Evolutionary conservation across 345 rosid species (phyloP).

Genomic region (Garcia nutans): DNA sequence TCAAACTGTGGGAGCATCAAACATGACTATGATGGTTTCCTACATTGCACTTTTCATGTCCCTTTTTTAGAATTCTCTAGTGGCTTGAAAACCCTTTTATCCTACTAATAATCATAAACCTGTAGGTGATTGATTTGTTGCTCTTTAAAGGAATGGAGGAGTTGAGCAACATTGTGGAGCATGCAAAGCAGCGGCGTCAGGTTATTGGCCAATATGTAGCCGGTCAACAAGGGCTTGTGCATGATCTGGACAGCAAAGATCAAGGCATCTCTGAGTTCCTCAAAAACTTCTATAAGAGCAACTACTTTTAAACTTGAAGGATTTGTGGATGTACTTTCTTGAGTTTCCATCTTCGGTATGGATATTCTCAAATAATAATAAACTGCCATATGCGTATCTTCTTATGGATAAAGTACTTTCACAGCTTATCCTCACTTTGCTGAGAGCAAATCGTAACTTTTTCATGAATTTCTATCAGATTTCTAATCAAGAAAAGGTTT

Average conservation of each 20-base stretch:
- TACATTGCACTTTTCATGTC: background rate
- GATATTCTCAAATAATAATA: slow-evolving; percentile 33
- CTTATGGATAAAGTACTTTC: slow-evolving; percentile 10
- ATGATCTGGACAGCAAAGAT: slow-evolving; percentile 65
- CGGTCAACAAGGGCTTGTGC: slow-evolving; percentile 65
- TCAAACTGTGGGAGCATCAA: background rate
- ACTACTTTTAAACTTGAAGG: slow-evolving; percentile 56
- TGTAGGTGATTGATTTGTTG: slow-evolving; percentile 92
- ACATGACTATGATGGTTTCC: background rate
- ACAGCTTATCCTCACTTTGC: background rate
- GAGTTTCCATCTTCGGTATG: slow-evolving; percentile 7
- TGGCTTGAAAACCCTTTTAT: background rate
- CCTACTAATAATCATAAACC: background rate
- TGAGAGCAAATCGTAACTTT: slow-evolving; percentile 10
- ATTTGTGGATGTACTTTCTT: background rate
- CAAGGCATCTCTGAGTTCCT: slow-evolving; percentile 72
- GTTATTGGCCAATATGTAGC: slow-evolving; percentile 85
- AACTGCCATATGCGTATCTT: slow-evolving; percentile 15
- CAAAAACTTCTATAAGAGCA: slow-evolving; percentile 81
- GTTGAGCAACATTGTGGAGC: slow-evolving; percentile 71
- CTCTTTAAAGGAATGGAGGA: slow-evolving; percentile 96
- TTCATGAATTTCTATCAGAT: background rate
- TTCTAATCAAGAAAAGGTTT: background rate
- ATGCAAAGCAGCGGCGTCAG: slow-evolving; percentile 99
- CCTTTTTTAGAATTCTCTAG: background rate